Base-by-base conservation (phyloP, 2,329 filamentous ascomycete species). In the Pseudocercospora fuligena region DNA sequence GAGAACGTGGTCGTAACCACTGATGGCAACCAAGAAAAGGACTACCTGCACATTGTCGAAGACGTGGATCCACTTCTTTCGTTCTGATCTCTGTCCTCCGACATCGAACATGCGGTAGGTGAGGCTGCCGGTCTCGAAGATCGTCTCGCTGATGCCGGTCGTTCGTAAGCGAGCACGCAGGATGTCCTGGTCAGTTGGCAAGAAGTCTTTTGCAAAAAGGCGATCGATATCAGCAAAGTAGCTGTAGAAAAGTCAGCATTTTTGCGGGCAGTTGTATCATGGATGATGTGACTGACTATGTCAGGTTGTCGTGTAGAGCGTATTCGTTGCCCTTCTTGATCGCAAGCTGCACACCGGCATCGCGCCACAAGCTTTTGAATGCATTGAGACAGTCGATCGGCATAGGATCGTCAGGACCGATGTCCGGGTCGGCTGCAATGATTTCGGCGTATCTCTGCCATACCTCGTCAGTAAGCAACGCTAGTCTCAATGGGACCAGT, bases 41-140 rank as follows among this genome's bases (percentile, higher is more conserved):
- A 98, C 85, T 73, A 92, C 94, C 76, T 95, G 93, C 69, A 97
- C 93, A 71, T 95, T 95, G 79, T 97, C 93, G 78, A 97, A 97
- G 77, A 93, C 95, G 79, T 97, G 93, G 70, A 97, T 97, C 93
- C 93, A 97, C 84, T 97, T 97, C 86, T 97, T 97, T 69, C 93
- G 90, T 81, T 97, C 93, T 29, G 93, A 97, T 74, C 93, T 86
- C 78, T 97, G 93, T 65, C 93, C 93, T 78, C 93, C 93, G 56
- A 97, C 93, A 76, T 97, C 93, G 80, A 97, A 97, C 93, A 98
- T 97, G 75, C 93, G 91, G 82, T 97, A 97, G 70, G 93, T 97
- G 74, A 97, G 87, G 76, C 94, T 90, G 68, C 93, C 93, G 14
- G 97, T 86, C 78, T 97, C 93, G 79, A 98, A 98, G 69, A 94